A percentile compares a stretch with the other conserved stretches of the same genome.
Evolutionary conservation across 139 green algal species (phyloP).

Genomic region (Chlamydomonas asymmetrica): DNA sequence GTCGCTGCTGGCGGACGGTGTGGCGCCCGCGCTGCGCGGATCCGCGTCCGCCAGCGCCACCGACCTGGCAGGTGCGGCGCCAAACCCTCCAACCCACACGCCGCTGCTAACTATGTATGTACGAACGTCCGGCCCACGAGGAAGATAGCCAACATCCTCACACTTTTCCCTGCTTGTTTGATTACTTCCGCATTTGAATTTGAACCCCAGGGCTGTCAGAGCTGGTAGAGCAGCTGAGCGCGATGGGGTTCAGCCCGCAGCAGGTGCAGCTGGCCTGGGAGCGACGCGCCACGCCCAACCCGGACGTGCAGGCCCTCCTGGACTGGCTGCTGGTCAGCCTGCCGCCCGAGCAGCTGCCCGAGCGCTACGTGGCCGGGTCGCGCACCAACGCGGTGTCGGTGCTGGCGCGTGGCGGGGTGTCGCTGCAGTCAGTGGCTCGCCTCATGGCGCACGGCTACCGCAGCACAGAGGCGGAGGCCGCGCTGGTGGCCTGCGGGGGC

Average conservation of each 20-base stretch:
- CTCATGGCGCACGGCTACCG: conserved; percentile 53
- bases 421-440: conserved; percentile 12
- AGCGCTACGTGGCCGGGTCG: conserved; percentile 32
- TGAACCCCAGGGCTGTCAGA: neutral
- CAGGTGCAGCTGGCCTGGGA: conserved; percentile 20
- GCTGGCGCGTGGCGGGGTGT: neutral
- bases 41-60: too few relatives aligned
- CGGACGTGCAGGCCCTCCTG: conserved; percentile 42
- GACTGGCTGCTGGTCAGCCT: conserved; percentile 81
- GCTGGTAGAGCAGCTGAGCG: conserved; percentile 11
- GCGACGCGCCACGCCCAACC: neutral
- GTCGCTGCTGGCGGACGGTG: conserved; percentile 36
- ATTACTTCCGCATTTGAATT: too few relatives aligned
- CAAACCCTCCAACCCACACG: too few relatives aligned
- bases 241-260: conserved; percentile 57
- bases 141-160: too few relatives aligned
- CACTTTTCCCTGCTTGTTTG: too few relatives aligned
- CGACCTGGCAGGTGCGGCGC: neutral
- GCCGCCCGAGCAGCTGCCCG: conserved; percentile 62
- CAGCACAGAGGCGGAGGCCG: conserved; percentile 21
- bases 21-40: too few relatives aligned
- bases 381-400: conserved; percentile 16
- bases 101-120: too few relatives aligned
- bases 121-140: too few relatives aligned
- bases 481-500: conserved; percentile 42